These are phyloP conservation scores for Penicillium sp. DNA, from an alignment of 2,329 filamentous ascomycete genomes.

Conservation along the genomic window DNA sequence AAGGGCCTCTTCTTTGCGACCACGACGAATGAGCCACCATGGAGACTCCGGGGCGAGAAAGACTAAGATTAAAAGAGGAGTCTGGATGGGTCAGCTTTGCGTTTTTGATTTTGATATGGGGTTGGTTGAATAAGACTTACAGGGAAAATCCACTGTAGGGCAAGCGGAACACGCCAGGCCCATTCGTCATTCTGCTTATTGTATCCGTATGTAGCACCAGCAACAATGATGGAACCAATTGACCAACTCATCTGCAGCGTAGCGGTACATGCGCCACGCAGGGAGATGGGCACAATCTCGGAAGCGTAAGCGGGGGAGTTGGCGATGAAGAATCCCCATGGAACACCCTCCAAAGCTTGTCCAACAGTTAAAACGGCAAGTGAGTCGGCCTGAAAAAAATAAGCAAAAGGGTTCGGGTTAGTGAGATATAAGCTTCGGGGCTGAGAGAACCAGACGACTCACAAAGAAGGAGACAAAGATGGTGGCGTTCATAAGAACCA, in stretches of 20 bases:
- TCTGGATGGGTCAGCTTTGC: conserved; percentile 22
- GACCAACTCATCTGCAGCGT: conserved; percentile 37
- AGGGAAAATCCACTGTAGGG: conserved; percentile 36
- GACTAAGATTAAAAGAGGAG: conserved; percentile 31
- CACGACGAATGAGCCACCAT: conserved; percentile 34
- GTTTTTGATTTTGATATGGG: neutral
- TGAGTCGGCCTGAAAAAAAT: conserved; percentile 38
- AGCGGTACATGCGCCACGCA: conserved; percentile 32
- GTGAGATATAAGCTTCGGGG: conserved; percentile 4
- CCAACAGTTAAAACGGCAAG: conserved; percentile 45
- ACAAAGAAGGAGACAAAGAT: conserved; percentile 66
- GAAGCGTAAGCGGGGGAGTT: conserved; percentile 35
- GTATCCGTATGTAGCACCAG: conserved; percentile 28
- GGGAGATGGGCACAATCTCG: conserved; percentile 32
- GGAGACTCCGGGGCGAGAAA: conserved; percentile 35
- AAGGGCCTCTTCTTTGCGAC: conserved; percentile 29
- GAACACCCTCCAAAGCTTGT: conserved; percentile 35
- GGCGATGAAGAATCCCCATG: conserved; percentile 37
- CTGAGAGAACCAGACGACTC: conserved; percentile 11
- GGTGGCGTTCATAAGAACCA: conserved; percentile 62
- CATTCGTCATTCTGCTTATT: conserved; percentile 26
- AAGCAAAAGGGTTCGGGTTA: neutral
- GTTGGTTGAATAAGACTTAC: conserved; percentile 18
- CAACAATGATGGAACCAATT: conserved; percentile 34
- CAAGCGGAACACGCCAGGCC: conserved; percentile 32